phyloP scores from a whole-genome alignment of 108 stramenopile genomes.

The Schizochytrium sp. region DNA sequence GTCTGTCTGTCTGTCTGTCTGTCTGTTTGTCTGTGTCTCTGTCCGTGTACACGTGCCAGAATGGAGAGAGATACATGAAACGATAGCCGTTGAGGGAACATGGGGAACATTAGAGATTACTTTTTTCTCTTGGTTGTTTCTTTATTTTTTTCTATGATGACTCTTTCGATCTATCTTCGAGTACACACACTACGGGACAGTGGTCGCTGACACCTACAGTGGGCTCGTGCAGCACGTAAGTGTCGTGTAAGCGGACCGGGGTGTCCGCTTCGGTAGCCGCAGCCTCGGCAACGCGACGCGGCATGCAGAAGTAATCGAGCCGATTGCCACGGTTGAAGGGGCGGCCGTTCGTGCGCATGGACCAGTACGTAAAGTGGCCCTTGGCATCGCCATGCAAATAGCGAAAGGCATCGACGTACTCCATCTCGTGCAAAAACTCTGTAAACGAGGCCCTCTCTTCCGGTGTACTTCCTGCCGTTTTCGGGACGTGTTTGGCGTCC shows the following conservation, averaged over 20 bases:
- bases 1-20: no score
- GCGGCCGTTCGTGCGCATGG: background rate
- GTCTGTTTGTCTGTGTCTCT: no score
- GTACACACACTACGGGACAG: background rate
- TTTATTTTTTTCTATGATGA: background rate
- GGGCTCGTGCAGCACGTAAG: background rate
- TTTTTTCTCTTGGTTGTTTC: background rate
- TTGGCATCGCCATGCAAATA: background rate
- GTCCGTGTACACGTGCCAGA: no score
- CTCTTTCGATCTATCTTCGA: background rate
- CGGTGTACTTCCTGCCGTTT: background rate
- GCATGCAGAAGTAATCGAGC: background rate
- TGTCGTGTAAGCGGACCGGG: background rate
- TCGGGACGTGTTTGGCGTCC: background rate
- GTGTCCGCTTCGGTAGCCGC: background rate
- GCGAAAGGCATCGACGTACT: background rate
- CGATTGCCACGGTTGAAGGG: slow-evolving; percentile 3
- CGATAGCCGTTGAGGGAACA: no score
- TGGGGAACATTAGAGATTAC: no score
- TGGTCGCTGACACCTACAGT: background rate
- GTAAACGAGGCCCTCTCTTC: background rate
- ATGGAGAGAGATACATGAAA: no score
- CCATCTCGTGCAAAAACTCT: background rate
- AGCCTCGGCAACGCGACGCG: background rate
- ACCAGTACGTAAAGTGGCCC: background rate